phyloP scores from a whole-genome alignment of 2,329 filamentous ascomycete genomes.

The Sphaerulina musiva region DNA sequence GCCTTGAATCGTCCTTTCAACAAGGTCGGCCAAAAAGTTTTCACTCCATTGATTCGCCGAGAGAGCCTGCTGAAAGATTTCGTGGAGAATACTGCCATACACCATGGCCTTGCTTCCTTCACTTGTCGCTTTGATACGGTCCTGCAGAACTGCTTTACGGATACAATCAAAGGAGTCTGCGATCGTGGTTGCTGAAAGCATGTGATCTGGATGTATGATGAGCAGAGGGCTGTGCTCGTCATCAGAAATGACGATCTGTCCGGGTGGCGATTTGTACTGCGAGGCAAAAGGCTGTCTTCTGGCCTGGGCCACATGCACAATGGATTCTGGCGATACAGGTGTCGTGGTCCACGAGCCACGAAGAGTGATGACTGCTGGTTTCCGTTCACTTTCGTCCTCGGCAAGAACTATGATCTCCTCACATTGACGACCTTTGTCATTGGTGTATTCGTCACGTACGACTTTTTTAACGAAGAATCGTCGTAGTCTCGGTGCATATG shows the following conservation, averaged over 20 bases:
- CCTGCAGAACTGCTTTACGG: slow-evolving; percentile 84
- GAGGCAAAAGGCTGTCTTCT: slow-evolving; percentile 35
- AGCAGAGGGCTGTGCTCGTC: slow-evolving; percentile 62
- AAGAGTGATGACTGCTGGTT: slow-evolving; percentile 63
- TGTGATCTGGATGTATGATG: slow-evolving; percentile 88
- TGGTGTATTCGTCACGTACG: slow-evolving; percentile 60
- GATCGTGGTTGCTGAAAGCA: slow-evolving; percentile 89
- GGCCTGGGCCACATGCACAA: slow-evolving; percentile 63
- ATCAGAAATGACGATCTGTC: slow-evolving; percentile 70
- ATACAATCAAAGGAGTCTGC: slow-evolving; percentile 94
- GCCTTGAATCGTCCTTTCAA: slow-evolving; percentile 62
- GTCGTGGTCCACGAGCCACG: slow-evolving; percentile 84
- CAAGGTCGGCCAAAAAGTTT: slow-evolving; percentile 57
- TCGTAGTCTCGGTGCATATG: slow-evolving; percentile 10
- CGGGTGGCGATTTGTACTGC: slow-evolving; percentile 29
- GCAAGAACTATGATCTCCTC: slow-evolving; percentile 64
- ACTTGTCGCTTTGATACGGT: slow-evolving; percentile 85
- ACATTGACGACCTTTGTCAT: slow-evolving; percentile 57
- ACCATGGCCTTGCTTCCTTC: slow-evolving; percentile 74
- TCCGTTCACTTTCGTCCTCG: slow-evolving; percentile 65
- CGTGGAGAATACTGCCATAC: slow-evolving; percentile 89
- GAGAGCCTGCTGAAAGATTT: slow-evolving; percentile 88
- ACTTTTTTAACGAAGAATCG: slow-evolving; percentile 76
- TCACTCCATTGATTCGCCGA: slow-evolving; percentile 75
- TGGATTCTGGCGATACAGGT: slow-evolving; percentile 64